These are phyloP conservation scores for Cyphellophora attinorum DNA, from an alignment of 2,329 filamentous ascomycete genomes.

Conservation along the genomic window DNA sequence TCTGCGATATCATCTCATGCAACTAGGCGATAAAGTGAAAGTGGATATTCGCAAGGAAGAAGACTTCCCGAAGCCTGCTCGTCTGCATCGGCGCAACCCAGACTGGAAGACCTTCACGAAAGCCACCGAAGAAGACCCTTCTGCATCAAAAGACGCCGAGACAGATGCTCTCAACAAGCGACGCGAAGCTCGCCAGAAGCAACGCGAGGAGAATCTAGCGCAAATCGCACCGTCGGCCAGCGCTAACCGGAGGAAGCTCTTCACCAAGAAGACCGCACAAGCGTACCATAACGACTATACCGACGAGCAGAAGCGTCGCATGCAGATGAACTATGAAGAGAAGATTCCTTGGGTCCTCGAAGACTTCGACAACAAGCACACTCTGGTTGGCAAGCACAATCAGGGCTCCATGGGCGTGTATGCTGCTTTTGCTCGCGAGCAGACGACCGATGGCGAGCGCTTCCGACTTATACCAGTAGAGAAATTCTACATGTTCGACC, in stretches of 20 bases:
- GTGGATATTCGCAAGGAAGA: conserved; percentile 64
- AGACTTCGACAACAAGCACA: conserved; percentile 90
- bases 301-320: conserved; percentile 58
- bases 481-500: conserved; percentile 85
- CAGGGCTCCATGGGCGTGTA: conserved; percentile 72
- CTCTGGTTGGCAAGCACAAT: conserved; percentile 87
- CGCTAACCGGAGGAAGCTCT: conserved; percentile 53
- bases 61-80: conserved; percentile 79
- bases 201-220: conserved; percentile 77
- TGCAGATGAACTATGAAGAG: conserved; percentile 74
- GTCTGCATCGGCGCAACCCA: conserved; percentile 81
- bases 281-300: conserved; percentile 67
- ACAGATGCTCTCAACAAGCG: conserved; percentile 27
- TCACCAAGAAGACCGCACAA: conserved; percentile 74
- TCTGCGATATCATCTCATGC: conserved; percentile 78
- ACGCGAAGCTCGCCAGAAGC: conserved; percentile 67
- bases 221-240: conserved; percentile 81
- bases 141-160: conserved; percentile 47
- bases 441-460: conserved; percentile 42
- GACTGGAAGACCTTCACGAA: conserved; percentile 24
- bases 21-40: conserved; percentile 57
- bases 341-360: conserved; percentile 94
- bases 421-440: conserved; percentile 67
- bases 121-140: conserved; percentile 44
- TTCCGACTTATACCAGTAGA: conserved; percentile 71